These are phyloP conservation scores for Amesomyces nigricolor DNA, from an alignment of 2,329 filamentous ascomycete species.

Conservation along the genomic window DNA sequence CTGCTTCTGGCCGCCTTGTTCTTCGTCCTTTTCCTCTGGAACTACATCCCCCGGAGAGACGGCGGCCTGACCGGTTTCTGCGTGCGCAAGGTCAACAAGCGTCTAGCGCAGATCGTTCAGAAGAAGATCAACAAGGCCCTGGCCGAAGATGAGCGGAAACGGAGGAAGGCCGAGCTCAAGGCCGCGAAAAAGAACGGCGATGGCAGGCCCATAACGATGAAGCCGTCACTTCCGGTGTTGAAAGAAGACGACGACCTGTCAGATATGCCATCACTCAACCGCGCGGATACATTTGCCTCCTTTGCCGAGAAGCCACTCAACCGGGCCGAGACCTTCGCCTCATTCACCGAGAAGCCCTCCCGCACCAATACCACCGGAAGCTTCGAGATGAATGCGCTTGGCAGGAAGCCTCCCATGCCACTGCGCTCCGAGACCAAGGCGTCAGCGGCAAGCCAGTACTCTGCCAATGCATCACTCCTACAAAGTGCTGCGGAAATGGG, in stretches of 20 bases:
- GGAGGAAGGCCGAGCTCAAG: conserved; percentile 46
- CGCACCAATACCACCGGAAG: conserved; percentile 49
- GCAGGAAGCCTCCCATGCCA: conserved; percentile 45
- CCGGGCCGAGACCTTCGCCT: conserved; percentile 55
- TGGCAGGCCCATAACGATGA: conserved; percentile 44
- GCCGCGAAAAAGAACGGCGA: conserved; percentile 51
- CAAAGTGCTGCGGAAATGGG: conserved; percentile 31
- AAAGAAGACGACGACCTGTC: conserved; percentile 47
- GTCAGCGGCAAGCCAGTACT: conserved; percentile 25
- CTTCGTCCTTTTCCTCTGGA: conserved; percentile 85
- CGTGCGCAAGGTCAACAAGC: conserved; percentile 81
- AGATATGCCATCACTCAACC: conserved; percentile 52
- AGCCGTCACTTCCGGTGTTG: conserved; percentile 60
- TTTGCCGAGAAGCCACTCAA: conserved; percentile 52
- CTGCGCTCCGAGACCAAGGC: conserved; percentile 30
- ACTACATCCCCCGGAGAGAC: conserved; percentile 79
- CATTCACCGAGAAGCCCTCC: conserved; percentile 58
- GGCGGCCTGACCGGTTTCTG: conserved; percentile 81
- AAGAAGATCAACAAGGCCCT: conserved; percentile 85
- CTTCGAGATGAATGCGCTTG: conserved; percentile 48
- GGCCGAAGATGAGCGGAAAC: conserved; percentile 65
- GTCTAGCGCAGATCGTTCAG: conserved; percentile 77
- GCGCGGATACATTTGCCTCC: conserved; percentile 56
- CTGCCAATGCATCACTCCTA: conserved; percentile 30
- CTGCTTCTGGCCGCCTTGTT: conserved; percentile 70